phyloP scores from a whole-genome alignment of 2,329 filamentous ascomycete species.

The Exophiala phaeomuriformis region DNA sequence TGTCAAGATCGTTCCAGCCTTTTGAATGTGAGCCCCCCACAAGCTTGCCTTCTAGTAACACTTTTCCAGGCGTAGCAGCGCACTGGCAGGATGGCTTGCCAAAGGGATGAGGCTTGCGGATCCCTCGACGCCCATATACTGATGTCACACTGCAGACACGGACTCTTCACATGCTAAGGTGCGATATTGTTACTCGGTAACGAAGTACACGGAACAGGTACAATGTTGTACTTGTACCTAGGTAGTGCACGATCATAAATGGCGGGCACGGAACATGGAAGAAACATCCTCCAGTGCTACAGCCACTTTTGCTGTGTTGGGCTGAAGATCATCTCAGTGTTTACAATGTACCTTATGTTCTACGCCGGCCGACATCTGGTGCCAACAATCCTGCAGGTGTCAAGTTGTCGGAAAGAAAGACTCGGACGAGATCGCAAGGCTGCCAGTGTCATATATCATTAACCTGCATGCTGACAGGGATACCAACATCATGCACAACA shows the following conservation, averaged over 20 bases:
- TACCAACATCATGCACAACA: not conserved
- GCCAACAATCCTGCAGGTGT: too few relatives aligned
- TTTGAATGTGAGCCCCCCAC: too few relatives aligned
- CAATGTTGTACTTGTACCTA: not conserved
- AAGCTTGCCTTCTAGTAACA: too few relatives aligned
- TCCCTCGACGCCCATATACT: not conserved
- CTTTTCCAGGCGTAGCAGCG: too few relatives aligned
- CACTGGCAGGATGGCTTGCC: too few relatives aligned
- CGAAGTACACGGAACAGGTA: not conserved
- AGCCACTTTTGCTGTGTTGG: not conserved
- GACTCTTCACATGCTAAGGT: not conserved
- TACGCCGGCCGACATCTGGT: too few relatives aligned
- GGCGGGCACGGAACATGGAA: not conserved
- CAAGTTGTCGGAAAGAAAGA: not conserved
- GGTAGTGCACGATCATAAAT: not conserved
- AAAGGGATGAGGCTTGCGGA: not conserved
- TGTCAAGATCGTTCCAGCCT: too few relatives aligned
- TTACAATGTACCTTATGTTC: too few relatives aligned
- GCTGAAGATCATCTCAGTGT: not conserved
- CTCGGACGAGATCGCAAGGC: not conserved
- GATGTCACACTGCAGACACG: slow-evolving; percentile 18
- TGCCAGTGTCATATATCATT: not conserved
- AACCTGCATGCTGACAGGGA: not conserved
- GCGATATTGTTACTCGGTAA: not conserved
- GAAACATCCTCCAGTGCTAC: not conserved